Base-by-base conservation (phyloP, 2,329 filamentous ascomycete species). In the Fusarium graminum region DNA sequence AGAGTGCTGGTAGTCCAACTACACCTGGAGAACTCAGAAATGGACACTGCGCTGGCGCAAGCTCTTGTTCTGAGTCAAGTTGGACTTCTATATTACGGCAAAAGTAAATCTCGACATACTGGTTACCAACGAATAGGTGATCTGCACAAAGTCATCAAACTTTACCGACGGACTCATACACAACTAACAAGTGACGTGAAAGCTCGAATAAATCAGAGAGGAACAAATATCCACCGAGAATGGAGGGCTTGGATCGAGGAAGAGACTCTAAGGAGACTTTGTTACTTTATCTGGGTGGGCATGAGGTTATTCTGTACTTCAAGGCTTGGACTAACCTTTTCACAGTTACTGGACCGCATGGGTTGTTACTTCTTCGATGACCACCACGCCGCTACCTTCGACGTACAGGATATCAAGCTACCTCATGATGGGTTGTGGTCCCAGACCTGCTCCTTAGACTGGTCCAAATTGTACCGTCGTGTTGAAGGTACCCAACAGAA, bases 1-100 rank as follows among this genome's bases (percentile, higher is more conserved):
- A 55, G 70, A n/a, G 62, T 41, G 3, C n/a, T 63, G 17, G 16
- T 50, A 1, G 34, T 69, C 6, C 42, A 58, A 2, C 14, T 59
- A 7, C 41, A 65, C 3, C 13, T 59, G 9, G 59, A 63, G 13
- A 38, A 43, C 2, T 43, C 19, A 3, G 45, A 17, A 2, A 1
- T 53, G 6, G 16, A 2, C 14, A 10, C 34, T 4, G 25, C 19
- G 26, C 28, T 61, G 7, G 49, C 40, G 0, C 68, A 70, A 10
- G 55, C 68, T 13, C 34, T 70, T 19, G 41, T 70, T 0, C 11
- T 70, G 6, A 70, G 50, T 10, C 67, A 70, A 6, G 54, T 68
- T 3, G 51, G 57, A 1, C 34, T 57, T 9, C 6, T 57, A 0
- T 68, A 64, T 8, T 57, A 59, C 19, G 58, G 64, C 2, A 28